Percentiles rank a stretch among this genome's conserved stretches.
These are phyloP conservation scores for Leucocoprinus sp. DNA, from an alignment of 768 basidiomycete genomes.

Conservation along the genomic window DNA sequence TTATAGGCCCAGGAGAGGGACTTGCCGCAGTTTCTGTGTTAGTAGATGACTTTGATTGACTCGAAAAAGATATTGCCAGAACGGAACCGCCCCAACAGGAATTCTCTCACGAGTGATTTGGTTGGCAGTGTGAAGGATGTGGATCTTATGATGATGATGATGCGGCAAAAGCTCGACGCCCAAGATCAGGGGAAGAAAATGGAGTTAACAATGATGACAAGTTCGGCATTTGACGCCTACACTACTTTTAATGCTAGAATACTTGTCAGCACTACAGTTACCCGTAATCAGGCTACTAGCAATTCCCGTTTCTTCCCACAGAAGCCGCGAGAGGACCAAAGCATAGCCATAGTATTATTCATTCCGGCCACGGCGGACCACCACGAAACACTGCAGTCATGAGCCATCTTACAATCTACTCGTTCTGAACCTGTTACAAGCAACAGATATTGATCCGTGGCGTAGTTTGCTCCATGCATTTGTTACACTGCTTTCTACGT, in stretches of 20 bases:
- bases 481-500: slow-evolving; percentile 6
- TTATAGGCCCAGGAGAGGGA: slow-evolving; percentile 25
- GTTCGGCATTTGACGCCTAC: slow-evolving; percentile 17
- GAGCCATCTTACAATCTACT: neutral
- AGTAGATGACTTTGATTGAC: slow-evolving; percentile 31
- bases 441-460: neutral
- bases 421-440: neutral
- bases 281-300: slow-evolving; percentile 22
- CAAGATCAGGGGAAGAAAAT: slow-evolving; percentile 24
- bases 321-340: slow-evolving; percentile 4
- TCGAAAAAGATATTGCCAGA: slow-evolving; percentile 28
- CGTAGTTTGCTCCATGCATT: slow-evolving; percentile 8
- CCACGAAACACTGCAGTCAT: slow-evolving; percentile 16
- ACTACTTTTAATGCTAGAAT: slow-evolving; percentile 9
- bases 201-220: slow-evolving; percentile 20
- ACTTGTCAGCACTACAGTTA: slow-evolving; percentile 11
- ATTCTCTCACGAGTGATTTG: slow-evolving; percentile 18
- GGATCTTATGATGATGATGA: slow-evolving; percentile 31
- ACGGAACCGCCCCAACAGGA: slow-evolving; percentile 20
- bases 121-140: slow-evolving; percentile 24
- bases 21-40: slow-evolving; percentile 24
- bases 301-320: slow-evolving; percentile 22
- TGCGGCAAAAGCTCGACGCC: slow-evolving; percentile 28
- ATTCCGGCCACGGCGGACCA: neutral
- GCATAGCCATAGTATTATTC: slow-evolving; percentile 16